A percentile compares a stretch with the other conserved stretches of the same genome.
Evolutionary conservation across 768 basidiomycete genomes (phyloP).

Genomic region (Erythrobasidium yunnanense): DNA sequence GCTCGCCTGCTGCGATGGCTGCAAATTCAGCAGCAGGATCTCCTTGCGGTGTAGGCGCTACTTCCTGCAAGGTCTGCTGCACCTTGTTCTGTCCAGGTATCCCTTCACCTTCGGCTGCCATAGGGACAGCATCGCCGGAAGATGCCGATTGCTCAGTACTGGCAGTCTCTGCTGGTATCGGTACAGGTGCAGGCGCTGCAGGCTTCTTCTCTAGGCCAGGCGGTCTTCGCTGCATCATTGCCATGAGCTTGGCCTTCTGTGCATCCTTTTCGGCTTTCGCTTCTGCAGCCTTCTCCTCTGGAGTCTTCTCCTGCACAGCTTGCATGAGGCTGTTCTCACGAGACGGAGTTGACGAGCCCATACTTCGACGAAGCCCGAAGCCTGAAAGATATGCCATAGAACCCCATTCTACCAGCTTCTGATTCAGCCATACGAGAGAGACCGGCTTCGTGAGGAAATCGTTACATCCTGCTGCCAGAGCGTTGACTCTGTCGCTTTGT

Average conservation of each 20-base stretch:
- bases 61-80: not conserved
- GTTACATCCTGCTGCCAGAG: conserved; percentile 96
- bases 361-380: conserved; percentile 24
- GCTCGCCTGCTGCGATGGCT: not conserved
- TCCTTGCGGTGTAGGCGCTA: not conserved
- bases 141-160: not conserved
- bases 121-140: not conserved
- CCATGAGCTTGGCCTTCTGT: conserved; percentile 41
- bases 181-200: no score
- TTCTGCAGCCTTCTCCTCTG: conserved; percentile 24
- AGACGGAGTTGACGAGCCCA: not conserved
- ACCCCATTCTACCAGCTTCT: conserved; percentile 99
- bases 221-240: not conserved
- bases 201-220: not conserved
- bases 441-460: conserved; percentile 98
- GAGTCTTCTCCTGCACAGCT: not conserved
- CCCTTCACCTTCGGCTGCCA: not conserved
- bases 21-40: not conserved
- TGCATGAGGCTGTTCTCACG: not conserved
- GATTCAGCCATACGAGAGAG: conserved; percentile 84
- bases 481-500: conserved; percentile 88
- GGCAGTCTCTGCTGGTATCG: not conserved
- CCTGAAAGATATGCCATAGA: conserved; percentile 53
- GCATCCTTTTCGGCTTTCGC: conserved; percentile 41
- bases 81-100: not conserved